Evolutionary conservation across 1,139 yeast species (phyloP), one percentile per base, ranked within the genome.

Genomic region (Hyphopichia wangnamkhiaoensis): DNA sequence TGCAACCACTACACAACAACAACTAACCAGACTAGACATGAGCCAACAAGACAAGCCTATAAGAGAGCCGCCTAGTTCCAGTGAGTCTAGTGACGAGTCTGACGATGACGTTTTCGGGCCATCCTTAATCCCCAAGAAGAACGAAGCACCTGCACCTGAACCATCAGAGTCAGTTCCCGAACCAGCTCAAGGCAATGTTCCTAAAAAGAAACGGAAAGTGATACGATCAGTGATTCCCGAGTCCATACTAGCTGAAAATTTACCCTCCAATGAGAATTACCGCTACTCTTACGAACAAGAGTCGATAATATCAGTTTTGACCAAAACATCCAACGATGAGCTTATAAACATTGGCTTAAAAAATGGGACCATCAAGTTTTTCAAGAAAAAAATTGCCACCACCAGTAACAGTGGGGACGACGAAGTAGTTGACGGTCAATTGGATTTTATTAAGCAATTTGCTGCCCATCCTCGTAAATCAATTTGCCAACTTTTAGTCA

Each of bases 351-450:
- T 71, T 0, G 69, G 72, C 2, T 62, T 70, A n/a, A 44, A 35
- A 19, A 74, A 70, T 38, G 79, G 79, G 1, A 43, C 50, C 16
- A 51, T 74, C 34, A 71, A 68, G 47, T 67, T 73, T 47, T 73
- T 78, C 78, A 55, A 50, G 33, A 54, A 51, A 35, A 37, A 40
- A 18, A 14, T 19, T 10, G 26, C 23, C 3, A 16, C 36, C 1
- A 27, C 12, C 13, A 20, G 19, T 13, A 27, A 4, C 13, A 8
- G 21, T 18, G 24, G 8, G 12, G 45, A 43, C 19, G 46, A 38
- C 9, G 39, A 41, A 16, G 44, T 39, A 6, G 39, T 30, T 20
- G 34, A 41, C 10, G 58, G 58, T 1, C 58, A 56, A 25, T 46
- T 73, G 25, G 68, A 61, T 38, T 59, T 68, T 42, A 59, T 71